A percentile compares a stretch with the other conserved stretches of the same genome.
Evolutionary conservation across 805 yeast genomes (phyloP).

Genomic region (Myxozyma udenii): DNA sequence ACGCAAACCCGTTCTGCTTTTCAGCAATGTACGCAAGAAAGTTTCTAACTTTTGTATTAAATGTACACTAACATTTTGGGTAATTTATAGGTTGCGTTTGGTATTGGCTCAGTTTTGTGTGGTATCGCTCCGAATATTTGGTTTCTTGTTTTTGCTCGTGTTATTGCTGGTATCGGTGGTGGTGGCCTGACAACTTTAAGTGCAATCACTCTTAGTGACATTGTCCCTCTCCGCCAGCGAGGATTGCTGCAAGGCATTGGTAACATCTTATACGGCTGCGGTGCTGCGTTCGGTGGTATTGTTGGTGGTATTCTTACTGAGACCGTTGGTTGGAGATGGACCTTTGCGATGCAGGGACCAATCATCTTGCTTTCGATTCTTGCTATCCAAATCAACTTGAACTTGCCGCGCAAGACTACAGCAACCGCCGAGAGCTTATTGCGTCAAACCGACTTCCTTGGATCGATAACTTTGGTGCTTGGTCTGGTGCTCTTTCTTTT

Average conservation of each 20-base stretch:
- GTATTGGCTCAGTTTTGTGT: conserved; percentile 51
- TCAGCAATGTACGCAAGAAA: conserved; percentile 45
- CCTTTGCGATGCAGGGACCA: conserved; percentile 44
- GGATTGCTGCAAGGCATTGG: conserved; percentile 82
- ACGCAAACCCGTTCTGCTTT: conserved; percentile 43
- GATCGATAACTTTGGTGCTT: conserved; percentile 57
- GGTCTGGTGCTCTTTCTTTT: conserved; percentile 56
- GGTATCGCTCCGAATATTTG: conserved; percentile 46
- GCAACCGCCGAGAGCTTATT: conserved; percentile 47
- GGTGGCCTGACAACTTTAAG: conserved; percentile 78
- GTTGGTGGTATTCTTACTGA: conserved; percentile 54
- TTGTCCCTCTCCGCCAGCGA: conserved; percentile 69
- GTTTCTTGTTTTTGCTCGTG: conserved; percentile 43
- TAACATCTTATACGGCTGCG: conserved; percentile 72
- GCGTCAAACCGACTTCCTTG: conserved; percentile 61
- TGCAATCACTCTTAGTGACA: conserved; percentile 72
- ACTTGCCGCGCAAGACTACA: conserved; percentile 28
- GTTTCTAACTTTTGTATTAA: no score
- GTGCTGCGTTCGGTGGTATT: conserved; percentile 70
- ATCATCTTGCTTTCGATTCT: conserved; percentile 40
- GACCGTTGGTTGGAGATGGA: conserved; percentile 61
- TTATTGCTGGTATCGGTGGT: conserved; percentile 86
- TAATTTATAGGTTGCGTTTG: conserved; percentile 45
- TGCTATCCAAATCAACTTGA: conserved; percentile 35
- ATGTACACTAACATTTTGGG: no score